Percentiles rank a stretch among this genome's conserved stretches.
Conservation (phyloP, 192 early-diverging fungal genomes). For the Linnemannia hyalina region DNA sequence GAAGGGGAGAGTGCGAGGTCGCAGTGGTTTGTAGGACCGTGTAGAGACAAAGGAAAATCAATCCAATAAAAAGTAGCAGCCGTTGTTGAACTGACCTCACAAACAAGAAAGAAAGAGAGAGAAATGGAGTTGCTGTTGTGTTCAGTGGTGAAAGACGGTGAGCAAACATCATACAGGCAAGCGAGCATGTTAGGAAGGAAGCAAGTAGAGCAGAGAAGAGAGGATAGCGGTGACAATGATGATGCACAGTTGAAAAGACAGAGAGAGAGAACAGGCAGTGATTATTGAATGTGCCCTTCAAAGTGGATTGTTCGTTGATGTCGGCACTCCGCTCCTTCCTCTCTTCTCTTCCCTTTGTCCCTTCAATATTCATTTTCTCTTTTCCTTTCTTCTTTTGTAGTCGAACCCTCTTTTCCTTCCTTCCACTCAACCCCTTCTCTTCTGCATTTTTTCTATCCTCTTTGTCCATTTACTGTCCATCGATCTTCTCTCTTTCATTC, state of each 20-base stretch:
- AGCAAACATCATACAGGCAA: too few species aligned
- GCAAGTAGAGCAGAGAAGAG: background rate
- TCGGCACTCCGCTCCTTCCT: background rate
- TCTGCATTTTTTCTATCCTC: background rate
- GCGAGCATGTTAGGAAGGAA: too few species aligned
- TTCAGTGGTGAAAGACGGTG: too few species aligned
- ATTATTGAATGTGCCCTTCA: background rate
- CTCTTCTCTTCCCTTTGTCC: background rate
- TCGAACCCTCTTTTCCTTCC: background rate
- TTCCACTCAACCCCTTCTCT: background rate
- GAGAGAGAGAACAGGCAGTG: background rate
- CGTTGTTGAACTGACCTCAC: too few species aligned
- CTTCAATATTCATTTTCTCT: background rate
- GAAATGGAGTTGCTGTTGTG: too few species aligned
- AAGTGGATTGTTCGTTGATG: background rate
- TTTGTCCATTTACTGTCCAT: background rate
- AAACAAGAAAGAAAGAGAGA: too few species aligned
- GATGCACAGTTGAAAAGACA: background rate
- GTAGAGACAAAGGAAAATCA: too few species aligned
- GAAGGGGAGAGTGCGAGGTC: background rate
- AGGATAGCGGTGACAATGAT: too few species aligned
- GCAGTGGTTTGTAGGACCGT: background rate
- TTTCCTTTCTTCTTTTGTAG: background rate
- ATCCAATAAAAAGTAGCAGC: too few species aligned
- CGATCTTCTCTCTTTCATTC: background rate